A percentile compares a stretch with the other conserved stretches of the same genome.
Conservation (phyloP, 139 green algal genomes). For the Picochlorum sp. region DNA sequence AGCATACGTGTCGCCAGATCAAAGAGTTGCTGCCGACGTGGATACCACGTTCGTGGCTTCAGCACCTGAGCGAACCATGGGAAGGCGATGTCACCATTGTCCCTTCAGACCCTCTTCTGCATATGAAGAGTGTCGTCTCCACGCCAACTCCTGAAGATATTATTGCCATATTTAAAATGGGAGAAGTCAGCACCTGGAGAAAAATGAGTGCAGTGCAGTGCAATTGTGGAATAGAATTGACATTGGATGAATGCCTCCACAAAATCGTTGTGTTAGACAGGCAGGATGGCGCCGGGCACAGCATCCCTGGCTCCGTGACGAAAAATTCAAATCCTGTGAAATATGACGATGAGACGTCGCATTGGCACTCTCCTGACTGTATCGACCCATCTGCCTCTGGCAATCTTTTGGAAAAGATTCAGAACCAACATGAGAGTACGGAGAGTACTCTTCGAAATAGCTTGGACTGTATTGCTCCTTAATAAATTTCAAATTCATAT, state of each 20-base stretch:
- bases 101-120: conserved; percentile 53
- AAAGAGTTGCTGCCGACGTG: conserved; percentile 51
- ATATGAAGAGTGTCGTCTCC: conserved; percentile 63
- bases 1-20: conserved; percentile 76
- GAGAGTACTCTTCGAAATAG: neutral
- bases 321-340: conserved; percentile 17
- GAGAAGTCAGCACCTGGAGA: conserved; percentile 74
- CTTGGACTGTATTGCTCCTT: conserved; percentile 2
- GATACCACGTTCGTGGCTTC: conserved; percentile 50
- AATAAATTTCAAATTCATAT: neutral
- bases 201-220: conserved; percentile 81
- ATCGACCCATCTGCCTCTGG: conserved; percentile 10
- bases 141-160: conserved; percentile 26
- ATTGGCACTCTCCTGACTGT: conserved; percentile 2
- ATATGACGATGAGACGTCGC: neutral
- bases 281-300: conserved; percentile 5
- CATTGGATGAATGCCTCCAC: conserved; percentile 73
- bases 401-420: neutral
- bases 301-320: conserved; percentile 3
- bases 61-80: conserved; percentile 77
- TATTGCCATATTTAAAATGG: conserved; percentile 22
- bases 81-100: conserved; percentile 90
- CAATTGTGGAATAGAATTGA: conserved; percentile 85
- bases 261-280: conserved; percentile 32
- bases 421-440: neutral